Percentiles rank a stretch among this genome's conserved stretches.
Conservation (phyloP, 2,329 filamentous ascomycete genomes). For the Allantophomopsis lycopodina region DNA sequence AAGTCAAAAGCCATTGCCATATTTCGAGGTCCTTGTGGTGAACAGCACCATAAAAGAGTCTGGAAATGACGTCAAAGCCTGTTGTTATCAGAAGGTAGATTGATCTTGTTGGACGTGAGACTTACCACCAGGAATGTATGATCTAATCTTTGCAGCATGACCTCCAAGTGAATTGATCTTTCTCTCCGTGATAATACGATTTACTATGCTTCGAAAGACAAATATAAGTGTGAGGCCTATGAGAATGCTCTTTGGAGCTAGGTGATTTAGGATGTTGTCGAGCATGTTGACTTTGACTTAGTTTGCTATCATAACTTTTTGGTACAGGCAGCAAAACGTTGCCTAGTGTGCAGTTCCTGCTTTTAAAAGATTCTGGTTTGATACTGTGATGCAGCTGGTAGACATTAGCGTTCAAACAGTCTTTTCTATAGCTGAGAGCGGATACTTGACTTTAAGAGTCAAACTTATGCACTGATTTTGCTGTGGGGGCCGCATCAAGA, state of each 20-base stretch:
- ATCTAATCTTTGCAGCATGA: constrained; percentile 22
- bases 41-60: constrained; percentile 36
- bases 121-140: constrained; percentile 31
- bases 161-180: constrained; percentile 32
- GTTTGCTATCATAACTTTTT: too few relatives aligned
- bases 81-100: not conserved
- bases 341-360: too few relatives aligned
- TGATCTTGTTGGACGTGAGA: not conserved
- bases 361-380: too few relatives aligned
- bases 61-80: constrained; percentile 53
- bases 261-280: not conserved
- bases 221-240: not conserved
- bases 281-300: not conserved
- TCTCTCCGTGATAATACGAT: constrained; percentile 25
- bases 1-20: constrained; percentile 42
- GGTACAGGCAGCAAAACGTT: too few relatives aligned
- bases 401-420: too few relatives aligned
- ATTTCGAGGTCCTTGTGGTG: constrained; percentile 42
- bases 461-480: too few relatives aligned
- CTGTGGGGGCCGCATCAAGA: too few relatives aligned
- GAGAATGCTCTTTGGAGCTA: constrained; percentile 1
- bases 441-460: too few relatives aligned
- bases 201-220: constrained; percentile 10
- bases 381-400: too few relatives aligned
- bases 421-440: too few relatives aligned